These are phyloP conservation scores for Claviceps fusiformis DNA, from an alignment of 2,329 filamentous ascomycete species.

Conservation along the genomic window DNA sequence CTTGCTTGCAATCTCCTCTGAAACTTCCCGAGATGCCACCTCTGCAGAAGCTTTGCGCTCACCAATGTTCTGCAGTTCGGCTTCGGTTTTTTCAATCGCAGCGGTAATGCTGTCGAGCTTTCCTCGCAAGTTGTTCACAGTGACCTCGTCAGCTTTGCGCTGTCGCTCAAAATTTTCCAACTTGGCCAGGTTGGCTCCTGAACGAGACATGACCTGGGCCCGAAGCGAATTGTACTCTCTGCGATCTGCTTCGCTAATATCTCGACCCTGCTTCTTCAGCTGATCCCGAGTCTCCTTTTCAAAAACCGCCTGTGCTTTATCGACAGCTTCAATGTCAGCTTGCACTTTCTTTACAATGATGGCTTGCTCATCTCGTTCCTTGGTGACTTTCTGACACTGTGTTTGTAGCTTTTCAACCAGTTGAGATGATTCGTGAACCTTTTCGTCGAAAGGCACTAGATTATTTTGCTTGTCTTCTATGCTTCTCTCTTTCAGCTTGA, in stretches of 20 bases:
- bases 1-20: constrained; percentile 68
- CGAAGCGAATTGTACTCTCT: constrained; percentile 80
- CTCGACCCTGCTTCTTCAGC: constrained; percentile 73
- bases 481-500: constrained; percentile 73
- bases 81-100: constrained; percentile 58
- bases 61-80: constrained; percentile 54
- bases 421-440: constrained; percentile 64
- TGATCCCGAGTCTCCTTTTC: constrained; percentile 77
- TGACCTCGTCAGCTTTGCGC: constrained; percentile 81
- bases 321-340: constrained; percentile 70
- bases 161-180: constrained; percentile 80
- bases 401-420: constrained; percentile 56
- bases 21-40: constrained; percentile 50
- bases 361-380: constrained; percentile 62
- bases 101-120: constrained; percentile 71
- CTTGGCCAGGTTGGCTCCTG: constrained; percentile 67
- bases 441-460: constrained; percentile 82
- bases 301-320: constrained; percentile 80
- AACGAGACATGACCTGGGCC: constrained; percentile 71
- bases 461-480: constrained; percentile 78
- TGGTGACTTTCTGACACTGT: constrained; percentile 56
- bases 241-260: constrained; percentile 72
- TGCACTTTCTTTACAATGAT: constrained; percentile 58
- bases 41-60: constrained; percentile 55
- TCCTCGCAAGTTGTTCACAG: constrained; percentile 75